phyloP scores from a whole-genome alignment of 2,329 filamentous ascomycete species.

The Colletotrichum caudatum region DNA sequence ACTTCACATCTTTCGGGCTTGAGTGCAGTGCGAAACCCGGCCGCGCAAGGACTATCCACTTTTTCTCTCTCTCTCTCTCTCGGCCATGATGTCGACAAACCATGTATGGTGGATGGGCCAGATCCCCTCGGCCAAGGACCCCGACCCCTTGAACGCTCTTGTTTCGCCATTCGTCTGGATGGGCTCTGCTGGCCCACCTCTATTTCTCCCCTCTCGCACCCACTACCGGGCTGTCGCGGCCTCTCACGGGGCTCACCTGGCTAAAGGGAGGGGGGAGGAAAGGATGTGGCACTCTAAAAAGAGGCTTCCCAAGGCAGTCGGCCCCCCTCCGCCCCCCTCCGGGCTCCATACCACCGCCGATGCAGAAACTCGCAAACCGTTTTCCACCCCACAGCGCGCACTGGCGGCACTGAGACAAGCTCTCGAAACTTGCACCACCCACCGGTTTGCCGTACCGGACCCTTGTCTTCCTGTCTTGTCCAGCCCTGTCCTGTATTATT shows the following conservation, averaged over 20 bases:
- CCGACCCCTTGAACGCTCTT: conserved; percentile 12
- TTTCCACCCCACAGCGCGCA: conserved; percentile 11
- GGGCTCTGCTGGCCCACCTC: conserved; percentile 8
- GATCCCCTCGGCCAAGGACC: conserved; percentile 6
- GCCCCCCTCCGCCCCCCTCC: background rate
- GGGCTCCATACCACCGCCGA: background rate
- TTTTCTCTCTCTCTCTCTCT: too few species aligned
- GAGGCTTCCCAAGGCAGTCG: background rate
- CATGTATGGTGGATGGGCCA: background rate
- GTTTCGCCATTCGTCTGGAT: conserved; percentile 15
- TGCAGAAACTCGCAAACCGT: conserved; percentile 15
- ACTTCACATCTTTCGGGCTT: background rate
- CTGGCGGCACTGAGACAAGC: conserved; percentile 34
- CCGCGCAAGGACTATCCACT: conserved; percentile 10
- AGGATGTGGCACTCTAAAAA: background rate
- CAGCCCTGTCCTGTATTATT: background rate
- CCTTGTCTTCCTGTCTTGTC: conserved; percentile 8
- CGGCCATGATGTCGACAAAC: background rate
- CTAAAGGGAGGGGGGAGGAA: background rate
- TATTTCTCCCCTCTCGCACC: too few species aligned
- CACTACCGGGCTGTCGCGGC: background rate
- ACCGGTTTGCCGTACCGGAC: conserved; percentile 25
- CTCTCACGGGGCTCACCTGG: background rate
- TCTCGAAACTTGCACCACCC: conserved; percentile 31
- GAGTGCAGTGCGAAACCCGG: background rate